Percentiles rank a stretch among this genome's conserved stretches.
phyloP scores from a whole-genome alignment of 2,329 filamentous ascomycete genomes.

The Leptosphaerulina australis region DNA sequence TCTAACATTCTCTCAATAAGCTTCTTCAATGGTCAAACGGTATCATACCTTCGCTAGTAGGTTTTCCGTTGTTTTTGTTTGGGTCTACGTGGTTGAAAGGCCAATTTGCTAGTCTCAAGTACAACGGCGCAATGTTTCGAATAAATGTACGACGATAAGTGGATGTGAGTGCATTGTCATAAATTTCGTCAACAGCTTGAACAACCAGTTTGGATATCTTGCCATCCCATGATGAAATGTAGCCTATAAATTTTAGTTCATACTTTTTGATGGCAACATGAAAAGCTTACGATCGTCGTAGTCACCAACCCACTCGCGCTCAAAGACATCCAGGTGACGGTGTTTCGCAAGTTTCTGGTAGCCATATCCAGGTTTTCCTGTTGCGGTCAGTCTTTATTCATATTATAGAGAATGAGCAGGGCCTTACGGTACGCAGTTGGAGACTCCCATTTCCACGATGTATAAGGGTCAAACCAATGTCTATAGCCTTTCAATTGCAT shows the following conservation, averaged over 20 bases:
- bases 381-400: neutral
- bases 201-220: constrained; percentile 39
- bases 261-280: too few species aligned
- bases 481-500: constrained; percentile 27
- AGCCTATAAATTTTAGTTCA: constrained; percentile 5
- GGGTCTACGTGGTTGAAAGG: constrained; percentile 38
- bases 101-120: constrained; percentile 41
- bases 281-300: constrained; percentile 33
- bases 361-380: constrained; percentile 28
- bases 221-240: constrained; percentile 40
- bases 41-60: constrained; percentile 26
- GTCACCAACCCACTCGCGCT: constrained; percentile 34
- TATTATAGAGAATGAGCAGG: neutral
- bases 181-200: constrained; percentile 42
- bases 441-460: constrained; percentile 29
- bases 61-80: constrained; percentile 23
- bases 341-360: constrained; percentile 33
- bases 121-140: constrained; percentile 36
- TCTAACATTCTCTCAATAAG: constrained; percentile 20
- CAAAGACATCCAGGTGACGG: constrained; percentile 34
- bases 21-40: neutral
- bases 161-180: constrained; percentile 33
- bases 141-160: constrained; percentile 42
- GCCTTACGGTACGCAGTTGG: constrained; percentile 35
- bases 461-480: constrained; percentile 31